These are phyloP conservation scores for Pneumocystis canis DNA, from an alignment of 1,139 yeast genomes.

Conservation along the genomic window DNA sequence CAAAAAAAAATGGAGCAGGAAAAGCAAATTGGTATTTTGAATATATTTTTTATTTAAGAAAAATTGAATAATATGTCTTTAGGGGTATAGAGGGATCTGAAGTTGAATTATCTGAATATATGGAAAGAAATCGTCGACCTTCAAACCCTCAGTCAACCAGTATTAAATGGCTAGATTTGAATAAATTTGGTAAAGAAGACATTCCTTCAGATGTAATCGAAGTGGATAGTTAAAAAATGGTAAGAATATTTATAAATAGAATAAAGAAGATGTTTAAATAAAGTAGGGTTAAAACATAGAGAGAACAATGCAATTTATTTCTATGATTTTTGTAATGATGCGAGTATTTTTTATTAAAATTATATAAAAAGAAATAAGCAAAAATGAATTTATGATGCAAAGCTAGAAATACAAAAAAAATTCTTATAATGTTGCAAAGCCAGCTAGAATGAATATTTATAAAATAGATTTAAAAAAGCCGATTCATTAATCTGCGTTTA, in stretches of 20 bases:
- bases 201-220: background rate
- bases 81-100: background rate
- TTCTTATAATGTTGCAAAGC: background rate
- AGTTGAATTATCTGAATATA: background rate
- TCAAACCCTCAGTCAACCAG: background rate
- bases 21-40: slow-evolving; percentile 1
- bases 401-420: background rate
- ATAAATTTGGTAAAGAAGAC: background rate
- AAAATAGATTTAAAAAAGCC: background rate
- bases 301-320: no score
- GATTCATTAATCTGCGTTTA: background rate
- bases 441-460: no score
- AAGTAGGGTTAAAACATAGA: no score
- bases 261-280: no score
- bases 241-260: no score
- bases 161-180: background rate
- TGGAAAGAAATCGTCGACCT: background rate
- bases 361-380: background rate
- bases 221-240: background rate
- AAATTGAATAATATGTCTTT: background rate
- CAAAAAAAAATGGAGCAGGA: slow-evolving; percentile 1
- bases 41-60: no score
- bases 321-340: no score
- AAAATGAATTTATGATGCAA: background rate
- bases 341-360: no score